A percentile compares a stretch with the other conserved stretches of the same genome.
phyloP scores from a whole-genome alignment of 1,139 yeast species.

The Petasospora rhodanensis region DNA sequence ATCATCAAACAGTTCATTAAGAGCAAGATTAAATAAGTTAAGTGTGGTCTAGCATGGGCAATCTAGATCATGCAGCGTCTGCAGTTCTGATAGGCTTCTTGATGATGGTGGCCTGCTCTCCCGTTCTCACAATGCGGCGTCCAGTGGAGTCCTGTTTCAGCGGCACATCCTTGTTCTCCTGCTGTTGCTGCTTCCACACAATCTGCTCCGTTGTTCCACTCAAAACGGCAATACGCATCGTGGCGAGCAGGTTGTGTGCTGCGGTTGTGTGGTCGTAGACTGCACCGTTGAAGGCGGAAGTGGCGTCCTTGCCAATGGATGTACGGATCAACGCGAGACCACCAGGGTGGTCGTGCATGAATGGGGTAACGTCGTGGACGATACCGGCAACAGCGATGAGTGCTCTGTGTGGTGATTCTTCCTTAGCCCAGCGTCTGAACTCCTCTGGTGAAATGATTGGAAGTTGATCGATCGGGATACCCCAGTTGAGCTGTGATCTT shows the following conservation, averaged over 20 bases:
- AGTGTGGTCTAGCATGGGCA: too few relatives aligned
- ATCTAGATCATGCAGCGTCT: conserved; percentile 27
- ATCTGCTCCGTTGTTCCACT: conserved; percentile 83
- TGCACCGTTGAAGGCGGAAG: conserved; percentile 92
- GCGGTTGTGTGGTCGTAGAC: conserved; percentile 74
- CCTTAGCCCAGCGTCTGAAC: conserved; percentile 38
- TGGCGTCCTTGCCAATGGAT: conserved; percentile 93
- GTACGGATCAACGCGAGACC: conserved; percentile 84
- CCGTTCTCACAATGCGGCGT: conserved; percentile 51
- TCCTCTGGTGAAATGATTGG: conserved; percentile 52
- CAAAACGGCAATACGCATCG: conserved; percentile 68
- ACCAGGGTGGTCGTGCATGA: conserved; percentile 94
- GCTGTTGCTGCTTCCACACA: conserved; percentile 67
- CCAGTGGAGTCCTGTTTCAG: conserved; percentile 48
- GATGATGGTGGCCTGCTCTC: conserved; percentile 48
- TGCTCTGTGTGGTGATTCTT: conserved; percentile 32
- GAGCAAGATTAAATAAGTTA: too few relatives aligned
- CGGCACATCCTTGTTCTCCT: conserved; percentile 52
- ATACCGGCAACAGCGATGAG: conserved; percentile 49
- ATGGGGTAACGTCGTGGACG: conserved; percentile 75
- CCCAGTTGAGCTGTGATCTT: conserved; percentile 68
- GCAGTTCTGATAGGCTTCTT: conserved; percentile 25
- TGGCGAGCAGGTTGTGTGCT: conserved; percentile 64
- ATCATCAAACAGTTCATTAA: too few relatives aligned
- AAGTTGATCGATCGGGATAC: conserved; percentile 64